Conservation (phyloP, 768 basidiomycete genomes). For the Suillus americanus region DNA sequence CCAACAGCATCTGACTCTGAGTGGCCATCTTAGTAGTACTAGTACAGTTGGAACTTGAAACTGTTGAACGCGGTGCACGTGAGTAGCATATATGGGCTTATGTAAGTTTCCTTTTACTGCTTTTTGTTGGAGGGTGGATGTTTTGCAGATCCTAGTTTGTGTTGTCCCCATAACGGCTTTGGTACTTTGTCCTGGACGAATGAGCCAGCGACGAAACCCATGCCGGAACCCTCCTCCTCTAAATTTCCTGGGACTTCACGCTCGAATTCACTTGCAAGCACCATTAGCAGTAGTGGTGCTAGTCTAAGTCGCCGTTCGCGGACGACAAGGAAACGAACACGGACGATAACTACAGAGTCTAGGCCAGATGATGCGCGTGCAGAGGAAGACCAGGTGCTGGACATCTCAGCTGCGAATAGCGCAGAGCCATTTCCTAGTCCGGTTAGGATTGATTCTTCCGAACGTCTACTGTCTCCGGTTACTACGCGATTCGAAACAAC, state of each 20-base stretch:
- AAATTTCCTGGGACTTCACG: conserved; percentile 32
- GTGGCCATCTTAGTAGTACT: conserved; percentile 1
- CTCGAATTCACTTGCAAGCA: conserved; percentile 34
- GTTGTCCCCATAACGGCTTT: conserved; percentile 12
- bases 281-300: conserved; percentile 47
- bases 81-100: conserved; percentile 17
- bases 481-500: conserved; percentile 17
- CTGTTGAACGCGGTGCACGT: conserved; percentile 16
- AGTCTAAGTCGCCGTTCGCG: conserved; percentile 51
- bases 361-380: conserved; percentile 18
- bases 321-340: conserved; percentile 53
- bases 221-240: conserved; percentile 31
- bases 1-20: conserved; percentile 20
- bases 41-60: background rate
- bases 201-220: conserved; percentile 22
- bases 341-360: conserved; percentile 42
- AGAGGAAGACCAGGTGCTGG: conserved; percentile 23
- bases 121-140: conserved; percentile 10
- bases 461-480: conserved; percentile 8
- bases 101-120: conserved; percentile 26
- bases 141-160: conserved; percentile 17
- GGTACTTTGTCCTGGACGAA: conserved; percentile 21
- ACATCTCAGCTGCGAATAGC: conserved; percentile 29
- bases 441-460: conserved; percentile 12
- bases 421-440: conserved; percentile 5